Evolutionary conservation across 805 yeast species (phyloP).

Genomic region (Nakazawaea ishiwadae): DNA sequence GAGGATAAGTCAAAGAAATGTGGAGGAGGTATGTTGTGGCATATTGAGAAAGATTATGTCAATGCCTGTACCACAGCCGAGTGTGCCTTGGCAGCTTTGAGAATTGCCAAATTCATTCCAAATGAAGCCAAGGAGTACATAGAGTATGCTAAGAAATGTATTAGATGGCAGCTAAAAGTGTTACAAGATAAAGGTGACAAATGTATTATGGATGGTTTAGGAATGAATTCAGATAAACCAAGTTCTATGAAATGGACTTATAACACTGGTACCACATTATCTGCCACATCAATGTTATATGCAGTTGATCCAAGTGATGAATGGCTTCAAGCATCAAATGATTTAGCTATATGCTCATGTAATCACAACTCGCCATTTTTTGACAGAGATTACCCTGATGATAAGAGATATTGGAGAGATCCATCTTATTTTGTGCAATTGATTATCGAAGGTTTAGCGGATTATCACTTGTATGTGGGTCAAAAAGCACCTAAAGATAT

Average conservation of each 20-base stretch:
- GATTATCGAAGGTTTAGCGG: slow-evolving; percentile 64
- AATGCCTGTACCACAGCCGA: slow-evolving; percentile 68
- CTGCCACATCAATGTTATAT: slow-evolving; percentile 47
- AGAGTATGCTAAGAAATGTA: slow-evolving; percentile 54
- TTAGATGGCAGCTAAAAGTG: slow-evolving; percentile 50
- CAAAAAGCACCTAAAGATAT: slow-evolving; percentile 30
- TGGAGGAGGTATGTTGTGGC: slow-evolving; percentile 69
- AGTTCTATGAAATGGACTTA: slow-evolving; percentile 60
- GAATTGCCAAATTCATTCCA: slow-evolving; percentile 49
- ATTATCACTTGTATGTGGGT: slow-evolving; percentile 50
- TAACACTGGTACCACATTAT: slow-evolving; percentile 62
- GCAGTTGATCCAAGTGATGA: slow-evolving; percentile 43
- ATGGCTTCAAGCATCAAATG: slow-evolving; percentile 43
- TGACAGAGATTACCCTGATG: slow-evolving; percentile 54
- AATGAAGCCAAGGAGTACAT: slow-evolving; percentile 41
- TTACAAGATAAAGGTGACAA: slow-evolving; percentile 52
- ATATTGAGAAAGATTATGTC: slow-evolving; percentile 51
- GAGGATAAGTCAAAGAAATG: slow-evolving; percentile 33
- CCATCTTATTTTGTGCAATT: slow-evolving; percentile 59
- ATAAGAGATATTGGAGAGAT: slow-evolving; percentile 60
- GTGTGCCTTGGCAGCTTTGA: slow-evolving; percentile 56
- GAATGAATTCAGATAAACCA: slow-evolving; percentile 34
- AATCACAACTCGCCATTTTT: slow-evolving; percentile 52
- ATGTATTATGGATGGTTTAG: slow-evolving; percentile 59
- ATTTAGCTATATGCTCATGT: slow-evolving; percentile 55